Percentiles rank a stretch among this genome's conserved stretches.
Evolutionary conservation across 1,139 yeast genomes (phyloP).

Genomic region (Blastobotrys capitulatus): DNA sequence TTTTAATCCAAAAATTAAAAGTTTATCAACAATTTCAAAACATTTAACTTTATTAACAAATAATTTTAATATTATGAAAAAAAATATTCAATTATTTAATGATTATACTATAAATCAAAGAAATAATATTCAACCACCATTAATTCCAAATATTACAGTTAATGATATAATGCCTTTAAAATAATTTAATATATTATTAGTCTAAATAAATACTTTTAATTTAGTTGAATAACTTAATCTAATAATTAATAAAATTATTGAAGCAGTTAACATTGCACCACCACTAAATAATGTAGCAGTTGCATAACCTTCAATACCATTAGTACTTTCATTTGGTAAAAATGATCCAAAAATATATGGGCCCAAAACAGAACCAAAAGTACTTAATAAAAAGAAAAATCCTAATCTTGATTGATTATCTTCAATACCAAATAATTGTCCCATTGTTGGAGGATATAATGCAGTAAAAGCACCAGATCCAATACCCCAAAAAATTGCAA

Average conservation of each 20-base stretch:
- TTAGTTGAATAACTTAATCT: constrained; percentile 6
- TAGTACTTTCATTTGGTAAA: constrained; percentile 9
- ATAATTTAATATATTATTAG: neutral
- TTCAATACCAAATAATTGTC: constrained; percentile 44
- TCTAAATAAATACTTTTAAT: constrained; percentile 8
- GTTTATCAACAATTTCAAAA: neutral
- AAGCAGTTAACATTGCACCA: constrained; percentile 5
- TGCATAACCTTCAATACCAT: constrained; percentile 1
- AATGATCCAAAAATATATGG: constrained; percentile 47
- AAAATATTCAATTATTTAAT: neutral
- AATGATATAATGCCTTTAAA: constrained; percentile 1
- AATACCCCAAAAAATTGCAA: constrained; percentile 46
- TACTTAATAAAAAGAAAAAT: constrained; percentile 50
- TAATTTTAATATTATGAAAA: neutral
- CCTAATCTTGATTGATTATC: constrained; percentile 39
- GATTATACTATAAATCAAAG: neutral
- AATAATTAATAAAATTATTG: constrained; percentile 2
- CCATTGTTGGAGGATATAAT: constrained; percentile 33
- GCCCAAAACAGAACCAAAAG: constrained; percentile 41
- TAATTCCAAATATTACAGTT: neutral
- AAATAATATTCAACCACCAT: neutral
- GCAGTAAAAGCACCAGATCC: constrained; percentile 40
- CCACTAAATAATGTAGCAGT: constrained; percentile 1
- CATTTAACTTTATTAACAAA: neutral
- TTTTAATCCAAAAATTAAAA: neutral